Evolutionary conservation across 768 basidiomycete species (phyloP).

Genomic region (Mycena maculata): DNA sequence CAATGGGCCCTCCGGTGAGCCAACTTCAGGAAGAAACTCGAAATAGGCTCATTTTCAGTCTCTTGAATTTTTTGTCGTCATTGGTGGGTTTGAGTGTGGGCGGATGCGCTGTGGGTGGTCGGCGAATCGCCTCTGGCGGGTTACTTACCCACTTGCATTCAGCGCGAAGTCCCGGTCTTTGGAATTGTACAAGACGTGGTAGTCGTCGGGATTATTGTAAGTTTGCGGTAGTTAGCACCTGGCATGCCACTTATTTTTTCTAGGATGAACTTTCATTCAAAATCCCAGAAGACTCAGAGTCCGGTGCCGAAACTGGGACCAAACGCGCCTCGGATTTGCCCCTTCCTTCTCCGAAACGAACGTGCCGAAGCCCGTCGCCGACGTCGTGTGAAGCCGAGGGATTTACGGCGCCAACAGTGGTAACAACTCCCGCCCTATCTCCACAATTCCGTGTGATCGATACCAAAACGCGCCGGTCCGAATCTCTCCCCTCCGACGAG

Average conservation of each 20-base stretch:
- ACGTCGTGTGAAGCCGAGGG: not conserved
- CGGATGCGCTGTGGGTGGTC: slow-evolving; percentile 52
- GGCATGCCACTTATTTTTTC: not conserved
- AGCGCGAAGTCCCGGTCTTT: slow-evolving; percentile 91
- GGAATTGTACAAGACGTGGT: slow-evolving; percentile 74
- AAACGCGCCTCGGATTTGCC: slow-evolving; percentile 24
- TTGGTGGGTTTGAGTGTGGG: slow-evolving; percentile 62
- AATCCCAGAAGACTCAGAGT: not conserved
- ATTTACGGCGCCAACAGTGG: not conserved
- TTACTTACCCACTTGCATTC: slow-evolving; percentile 12
- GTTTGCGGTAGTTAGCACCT: slow-evolving; percentile 26
- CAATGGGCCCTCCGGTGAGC: slow-evolving; percentile 80
- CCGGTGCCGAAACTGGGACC: slow-evolving; percentile 38
- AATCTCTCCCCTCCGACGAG: slow-evolving; percentile 63
- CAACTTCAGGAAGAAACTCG: not conserved
- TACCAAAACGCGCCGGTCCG: slow-evolving; percentile 72
- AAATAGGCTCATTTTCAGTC: slow-evolving; percentile 50
- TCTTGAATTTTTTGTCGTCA: slow-evolving; percentile 78
- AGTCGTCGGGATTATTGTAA: slow-evolving; percentile 81
- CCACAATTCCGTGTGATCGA: slow-evolving; percentile 62
- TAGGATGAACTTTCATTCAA: slow-evolving; percentile 21
- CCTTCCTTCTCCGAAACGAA: slow-evolving; percentile 26
- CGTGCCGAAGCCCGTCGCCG: slow-evolving; percentile 8
- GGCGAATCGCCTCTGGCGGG: not conserved
- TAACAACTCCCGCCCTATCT: slow-evolving; percentile 4